phyloP scores from a whole-genome alignment of 306 rosid genomes.

The Quercus alba region DNA sequence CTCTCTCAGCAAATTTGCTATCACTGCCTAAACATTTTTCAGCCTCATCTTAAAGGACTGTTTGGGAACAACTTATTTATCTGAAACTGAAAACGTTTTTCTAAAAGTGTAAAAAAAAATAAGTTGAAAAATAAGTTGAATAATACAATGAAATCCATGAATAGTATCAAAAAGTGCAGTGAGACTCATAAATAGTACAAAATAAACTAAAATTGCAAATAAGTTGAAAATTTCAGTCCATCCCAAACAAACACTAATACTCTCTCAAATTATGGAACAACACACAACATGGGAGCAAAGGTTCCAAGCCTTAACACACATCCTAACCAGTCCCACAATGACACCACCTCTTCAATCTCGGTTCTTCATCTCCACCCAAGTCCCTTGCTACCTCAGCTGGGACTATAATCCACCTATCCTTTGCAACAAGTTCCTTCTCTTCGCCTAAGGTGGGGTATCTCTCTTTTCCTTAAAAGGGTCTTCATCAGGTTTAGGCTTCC shows the following conservation, averaged over 20 bases:
- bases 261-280: conserved; percentile 29
- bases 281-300: conserved; percentile 53
- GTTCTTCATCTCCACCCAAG: conserved; percentile 57
- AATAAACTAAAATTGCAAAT: no score
- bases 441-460: conserved; percentile 49
- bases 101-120: no score
- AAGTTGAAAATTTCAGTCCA: no score
- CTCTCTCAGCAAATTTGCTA: no score
- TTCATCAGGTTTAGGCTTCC: conserved; percentile 36
- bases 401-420: conserved; percentile 79
- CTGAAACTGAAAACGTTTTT: rapidly evolving
- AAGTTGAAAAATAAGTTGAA: no score
- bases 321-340: conserved; percentile 61
- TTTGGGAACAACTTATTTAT: rapidly evolving
- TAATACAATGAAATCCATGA: rapidly evolving
- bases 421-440: conserved; percentile 45
- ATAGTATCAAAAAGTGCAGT: no score
- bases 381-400: conserved; percentile 78
- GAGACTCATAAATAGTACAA: rapidly evolving
- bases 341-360: conserved; percentile 67
- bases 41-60: no score
- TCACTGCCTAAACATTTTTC: no score
- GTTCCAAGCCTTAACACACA: conserved; percentile 67
- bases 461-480: conserved; percentile 60
- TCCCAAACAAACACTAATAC: no score